A percentile compares a stretch with the other conserved stretches of the same genome.
phyloP scores from a whole-genome alignment of 2,329 filamentous ascomycete genomes.

The Ophiostoma ulmi region DNA sequence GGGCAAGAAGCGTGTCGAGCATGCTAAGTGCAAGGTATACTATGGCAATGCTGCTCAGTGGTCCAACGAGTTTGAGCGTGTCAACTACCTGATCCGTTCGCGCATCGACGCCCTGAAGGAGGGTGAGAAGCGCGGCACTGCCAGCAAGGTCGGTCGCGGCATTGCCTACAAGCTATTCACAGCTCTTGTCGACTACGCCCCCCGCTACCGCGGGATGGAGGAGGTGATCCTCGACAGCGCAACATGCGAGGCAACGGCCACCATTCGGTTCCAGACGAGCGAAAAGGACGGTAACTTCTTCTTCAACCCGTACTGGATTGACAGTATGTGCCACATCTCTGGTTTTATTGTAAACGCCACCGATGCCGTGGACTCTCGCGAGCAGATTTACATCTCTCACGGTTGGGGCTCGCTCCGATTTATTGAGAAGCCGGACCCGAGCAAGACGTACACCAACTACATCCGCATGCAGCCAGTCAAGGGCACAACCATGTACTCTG shows the following conservation, averaged over 20 bases:
- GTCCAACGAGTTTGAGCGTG: constrained; percentile 61
- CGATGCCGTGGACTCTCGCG: constrained; percentile 50
- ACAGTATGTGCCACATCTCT: constrained; percentile 54
- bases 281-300: constrained; percentile 49
- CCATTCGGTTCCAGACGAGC: constrained; percentile 44
- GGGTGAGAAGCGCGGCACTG: constrained; percentile 59
- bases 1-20: constrained; percentile 54
- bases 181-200: constrained; percentile 53
- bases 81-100: constrained; percentile 62
- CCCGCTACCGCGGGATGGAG: constrained; percentile 53
- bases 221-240: constrained; percentile 51
- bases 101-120: constrained; percentile 54
- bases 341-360: constrained; percentile 58
- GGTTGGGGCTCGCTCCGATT: constrained; percentile 53
- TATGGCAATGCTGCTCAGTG: constrained; percentile 57
- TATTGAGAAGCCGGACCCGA: constrained; percentile 41
- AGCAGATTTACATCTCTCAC: constrained; percentile 55
- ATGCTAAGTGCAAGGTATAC: constrained; percentile 57
- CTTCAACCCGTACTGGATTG: constrained; percentile 55
- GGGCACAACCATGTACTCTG: constrained; percentile 48
- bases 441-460: constrained; percentile 51
- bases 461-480: constrained; percentile 53
- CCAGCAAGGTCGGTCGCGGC: constrained; percentile 67
- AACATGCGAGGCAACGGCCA: constrained; percentile 41
- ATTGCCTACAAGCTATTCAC: constrained; percentile 69